These are phyloP conservation scores for Penstemon davidsonii DNA, from an alignment of 257 asterid species.

Conservation along the genomic window DNA sequence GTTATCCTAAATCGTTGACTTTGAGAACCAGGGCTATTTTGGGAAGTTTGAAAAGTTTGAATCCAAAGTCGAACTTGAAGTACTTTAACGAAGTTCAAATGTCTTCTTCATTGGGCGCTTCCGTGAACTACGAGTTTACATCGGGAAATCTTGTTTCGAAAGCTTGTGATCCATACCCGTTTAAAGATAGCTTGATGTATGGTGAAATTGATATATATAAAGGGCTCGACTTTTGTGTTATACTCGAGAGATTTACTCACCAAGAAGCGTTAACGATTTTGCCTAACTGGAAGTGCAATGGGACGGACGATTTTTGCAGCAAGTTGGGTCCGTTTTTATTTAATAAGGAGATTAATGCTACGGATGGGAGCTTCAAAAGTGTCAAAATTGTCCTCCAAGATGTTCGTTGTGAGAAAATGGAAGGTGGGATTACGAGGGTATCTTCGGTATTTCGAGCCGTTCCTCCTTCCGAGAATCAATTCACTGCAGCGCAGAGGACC, in stretches of 20 bases:
- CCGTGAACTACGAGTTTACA: slow-evolving; percentile 51
- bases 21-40: slow-evolving; percentile 50
- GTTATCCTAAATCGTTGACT: slow-evolving; percentile 57
- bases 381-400: slow-evolving; percentile 77
- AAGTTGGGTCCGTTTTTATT: slow-evolving; percentile 71
- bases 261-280: slow-evolving; percentile 56
- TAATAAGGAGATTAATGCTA: slow-evolving; percentile 58
- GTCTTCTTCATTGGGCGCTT: slow-evolving; percentile 59
- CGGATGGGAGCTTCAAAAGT: slow-evolving; percentile 68
- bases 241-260: slow-evolving; percentile 65
- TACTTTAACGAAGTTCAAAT: slow-evolving; percentile 65
- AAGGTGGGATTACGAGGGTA: slow-evolving; percentile 41
- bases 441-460: slow-evolving; percentile 72
- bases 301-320: slow-evolving; percentile 65
- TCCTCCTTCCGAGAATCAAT: slow-evolving; percentile 69
- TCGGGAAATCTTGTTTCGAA: slow-evolving; percentile 52
- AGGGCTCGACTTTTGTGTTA: slow-evolving; percentile 69
- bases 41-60: slow-evolving; percentile 81
- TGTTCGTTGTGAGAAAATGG: slow-evolving; percentile 53
- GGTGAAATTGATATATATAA: slow-evolving; percentile 55
- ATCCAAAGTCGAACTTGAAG: slow-evolving; percentile 48
- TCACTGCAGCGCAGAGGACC: slow-evolving; percentile 64
- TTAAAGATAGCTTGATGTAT: slow-evolving; percentile 42
- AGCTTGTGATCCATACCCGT: slow-evolving; percentile 81
- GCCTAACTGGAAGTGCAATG: slow-evolving; percentile 84